These are phyloP conservation scores for Lasiodiplodia sp. DNA, from an alignment of 2,329 filamentous ascomycete genomes.

Conservation along the genomic window DNA sequence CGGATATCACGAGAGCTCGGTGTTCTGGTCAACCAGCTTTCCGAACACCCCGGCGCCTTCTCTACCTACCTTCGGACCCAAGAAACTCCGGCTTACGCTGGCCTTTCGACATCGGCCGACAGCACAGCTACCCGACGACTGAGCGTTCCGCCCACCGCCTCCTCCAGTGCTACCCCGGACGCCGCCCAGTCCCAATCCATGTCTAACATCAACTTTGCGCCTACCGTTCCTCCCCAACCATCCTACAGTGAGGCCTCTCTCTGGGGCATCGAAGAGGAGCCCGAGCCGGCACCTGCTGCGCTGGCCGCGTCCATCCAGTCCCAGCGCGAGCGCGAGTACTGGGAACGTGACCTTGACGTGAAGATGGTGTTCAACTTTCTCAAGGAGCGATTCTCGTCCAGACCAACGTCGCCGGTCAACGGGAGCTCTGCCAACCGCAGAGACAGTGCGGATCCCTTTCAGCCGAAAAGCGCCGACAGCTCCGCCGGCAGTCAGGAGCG, in stretches of 20 bases:
- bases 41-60: conserved; percentile 88
- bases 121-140: conserved; percentile 18
- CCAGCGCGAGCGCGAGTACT: conserved; percentile 72
- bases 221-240: conserved; percentile 51
- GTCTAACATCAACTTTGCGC: conserved; percentile 56
- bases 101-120: conserved; percentile 57
- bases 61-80: conserved; percentile 74
- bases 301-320: conserved; percentile 39
- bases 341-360: conserved; percentile 91
- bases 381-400: conserved; percentile 47
- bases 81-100: conserved; percentile 74
- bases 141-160: conserved; percentile 32
- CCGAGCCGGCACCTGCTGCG: conserved; percentile 54
- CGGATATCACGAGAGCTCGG: conserved; percentile 88
- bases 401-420: conserved; percentile 38
- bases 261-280: conserved; percentile 72
- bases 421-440: conserved; percentile 35
- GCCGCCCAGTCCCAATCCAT: conserved; percentile 19
- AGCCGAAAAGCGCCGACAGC: conserved; percentile 17
- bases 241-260: conserved; percentile 61
- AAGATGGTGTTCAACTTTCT: conserved; percentile 84
- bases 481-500: conserved; percentile 51
- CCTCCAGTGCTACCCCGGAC: conserved; percentile 35
- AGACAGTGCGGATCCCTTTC: conserved; percentile 2
- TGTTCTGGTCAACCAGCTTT: conserved; percentile 80